Evolutionary conservation across 192 early-diverging fungal genomes (phyloP), one percentile per base, ranked within the genome.

Genomic region (Podila verticillata): DNA sequence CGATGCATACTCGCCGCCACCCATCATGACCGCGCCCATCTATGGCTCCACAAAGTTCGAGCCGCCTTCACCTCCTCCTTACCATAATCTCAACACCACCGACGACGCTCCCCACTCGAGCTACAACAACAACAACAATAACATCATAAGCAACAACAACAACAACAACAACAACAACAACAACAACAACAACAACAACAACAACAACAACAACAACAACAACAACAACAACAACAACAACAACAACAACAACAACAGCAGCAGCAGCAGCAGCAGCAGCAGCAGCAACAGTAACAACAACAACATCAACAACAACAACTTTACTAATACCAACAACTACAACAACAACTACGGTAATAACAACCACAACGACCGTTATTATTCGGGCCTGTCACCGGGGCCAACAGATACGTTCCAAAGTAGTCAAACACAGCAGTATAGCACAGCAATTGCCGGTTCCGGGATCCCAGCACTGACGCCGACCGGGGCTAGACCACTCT

Each of bases 21-120:
- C 75, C 15, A 63, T 78, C 57, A 65, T 70, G 64, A 79, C 75
- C n/a, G 68, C 75, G 0, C 69, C 75, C 51, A 62, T 78, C 66
- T 70, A 79, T 57, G 69, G 69, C 15, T 66, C 68, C 20, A 44
- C 68, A 61, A 78, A 70, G 68, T 78, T 78, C 19, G 49, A 48
- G 24, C 31, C 74, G 6, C 30, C 62, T 9, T 78, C 74, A n/a
- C 68, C 67, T 54, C 67, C 74, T 19, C 68, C 68, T 7, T 66
- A 68, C 48, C 60, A 54, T 54, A 54, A 54, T 39, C 20, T 58
- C 68, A 28, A 35, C 65, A n/a, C 44, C 65, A n/a, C 44, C 49
- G 5, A 48, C 32, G 9, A 66, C 36, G 26, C 31, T 39, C 10
- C 29, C 13, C 24, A 57, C 22, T n/a, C 54, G n/a, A 34, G 13